Percentiles rank a stretch among this genome's conserved stretches.
Conservation (phyloP, 2,329 filamentous ascomycete genomes). For the Thermothelomyces thermophilus region DNA sequence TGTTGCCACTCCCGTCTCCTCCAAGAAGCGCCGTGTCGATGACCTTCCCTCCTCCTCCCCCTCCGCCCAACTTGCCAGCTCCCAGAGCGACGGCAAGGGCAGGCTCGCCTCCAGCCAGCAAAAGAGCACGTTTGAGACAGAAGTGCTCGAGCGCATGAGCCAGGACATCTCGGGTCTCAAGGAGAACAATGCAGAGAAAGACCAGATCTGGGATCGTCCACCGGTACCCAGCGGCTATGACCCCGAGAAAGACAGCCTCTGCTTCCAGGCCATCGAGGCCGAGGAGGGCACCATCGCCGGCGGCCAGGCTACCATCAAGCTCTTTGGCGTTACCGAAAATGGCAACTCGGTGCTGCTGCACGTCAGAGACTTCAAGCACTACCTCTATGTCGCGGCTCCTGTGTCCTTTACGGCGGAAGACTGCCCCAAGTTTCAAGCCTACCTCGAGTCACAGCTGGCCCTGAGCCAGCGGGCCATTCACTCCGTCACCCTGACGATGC, state of each 20-base stretch:
- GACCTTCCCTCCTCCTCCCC: constrained; percentile 50
- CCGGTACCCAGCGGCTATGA: constrained; percentile 40
- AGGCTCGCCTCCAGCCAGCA: constrained; percentile 63
- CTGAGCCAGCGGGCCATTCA: constrained; percentile 68
- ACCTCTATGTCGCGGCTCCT: constrained; percentile 88
- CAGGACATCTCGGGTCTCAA: constrained; percentile 86
- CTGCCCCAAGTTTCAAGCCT: constrained; percentile 70
- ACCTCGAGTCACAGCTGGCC: constrained; percentile 72
- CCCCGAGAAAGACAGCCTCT: constrained; percentile 60
- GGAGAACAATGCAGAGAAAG: constrained; percentile 81
- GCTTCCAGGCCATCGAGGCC: constrained; percentile 91
- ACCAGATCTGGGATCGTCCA: constrained; percentile 79
- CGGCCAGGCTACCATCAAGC: constrained; percentile 70
- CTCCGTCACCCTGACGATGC: constrained; percentile 72
- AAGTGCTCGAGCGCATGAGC: constrained; percentile 91
- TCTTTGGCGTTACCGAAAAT: constrained; percentile 80
- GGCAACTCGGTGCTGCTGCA: constrained; percentile 93
- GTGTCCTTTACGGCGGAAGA: constrained; percentile 72
- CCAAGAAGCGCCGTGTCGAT: constrained; percentile 83
- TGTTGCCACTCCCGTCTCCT: constrained; percentile 44
- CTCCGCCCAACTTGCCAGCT: constrained; percentile 52
- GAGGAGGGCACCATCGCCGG: constrained; percentile 81
- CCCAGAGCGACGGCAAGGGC: constrained; percentile 54
- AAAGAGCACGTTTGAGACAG: constrained; percentile 88
- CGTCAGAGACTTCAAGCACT: constrained; percentile 92